Evolutionary conservation across 768 basidiomycete genomes (phyloP), one percentile per base, ranked within the genome.

Genomic region (Lentinula edodes): DNA sequence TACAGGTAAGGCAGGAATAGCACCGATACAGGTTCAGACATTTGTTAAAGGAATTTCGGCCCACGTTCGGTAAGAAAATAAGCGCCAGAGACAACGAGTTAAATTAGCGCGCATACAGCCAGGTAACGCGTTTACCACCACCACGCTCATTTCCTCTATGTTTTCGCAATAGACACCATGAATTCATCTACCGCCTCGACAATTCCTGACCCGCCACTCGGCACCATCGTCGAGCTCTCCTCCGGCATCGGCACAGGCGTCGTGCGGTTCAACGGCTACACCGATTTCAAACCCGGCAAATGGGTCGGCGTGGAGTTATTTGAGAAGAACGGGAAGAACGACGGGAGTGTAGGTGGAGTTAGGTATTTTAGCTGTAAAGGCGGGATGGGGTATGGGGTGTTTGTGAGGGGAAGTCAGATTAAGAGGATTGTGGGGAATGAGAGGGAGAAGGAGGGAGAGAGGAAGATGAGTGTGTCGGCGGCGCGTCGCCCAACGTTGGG

Each of bases 281-380:
- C 96, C 0, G 80, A 82, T 2, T 98, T 98, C 72, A 83, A 91
- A 20, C 73, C 85, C 1, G 97, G 97, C 0, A 93, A 90, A 80
- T 99, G 96, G 96, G 82, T 97, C 54, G 97, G 97, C 9, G 86
- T 98, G 58, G 95, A 96, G 69, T 82, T 99, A 51, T 83, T 81
- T 61, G 87, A 89, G 67, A 74, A 84, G 7, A 88, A 84, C 50
- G 97, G 97, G 42, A 99, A 98, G 87, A 99, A 99, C 77, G 92
- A 98, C 67, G 97, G 97, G 1, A 83, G 86, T 1, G 90, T 99
- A 7, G 79, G 88, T 39, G 93, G 89, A 15, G 73, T 85, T 53
- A 64, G 73, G 1, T 99, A 98, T 76, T 99, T 99, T 72, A 78
- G 76, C 16, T 98, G 94, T 76, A 82, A 81, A 67, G 41, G 41